These are phyloP conservation scores for Fraxinus nigra DNA, from an alignment of 305 asterid species.

Conservation along the genomic window DNA sequence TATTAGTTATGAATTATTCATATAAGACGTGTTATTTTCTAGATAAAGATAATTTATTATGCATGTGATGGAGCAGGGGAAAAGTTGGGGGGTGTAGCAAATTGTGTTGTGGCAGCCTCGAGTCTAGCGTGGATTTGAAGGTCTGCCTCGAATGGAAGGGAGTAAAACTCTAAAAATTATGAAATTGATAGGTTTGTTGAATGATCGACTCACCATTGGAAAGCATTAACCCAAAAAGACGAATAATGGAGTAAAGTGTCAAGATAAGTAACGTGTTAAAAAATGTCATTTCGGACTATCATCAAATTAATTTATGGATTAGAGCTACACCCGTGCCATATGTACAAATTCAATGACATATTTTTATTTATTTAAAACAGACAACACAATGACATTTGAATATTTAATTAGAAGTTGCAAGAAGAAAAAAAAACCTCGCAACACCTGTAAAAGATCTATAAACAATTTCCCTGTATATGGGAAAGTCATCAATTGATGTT, in stretches of 20 bases:
- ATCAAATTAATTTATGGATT: not conserved
- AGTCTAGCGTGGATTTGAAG: not conserved
- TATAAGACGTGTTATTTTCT: not conserved
- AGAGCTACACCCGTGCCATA: no score
- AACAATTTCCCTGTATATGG: no score
- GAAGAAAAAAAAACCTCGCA: no score
- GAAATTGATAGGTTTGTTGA: not conserved
- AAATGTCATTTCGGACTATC: not conserved
- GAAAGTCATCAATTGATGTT: not conserved
- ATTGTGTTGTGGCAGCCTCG: not conserved
- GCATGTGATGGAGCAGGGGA: not conserved
- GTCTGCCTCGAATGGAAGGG: not conserved
- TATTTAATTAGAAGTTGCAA: no score
- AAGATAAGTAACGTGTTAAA: not conserved
- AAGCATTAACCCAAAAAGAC: not conserved
- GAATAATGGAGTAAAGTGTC: not conserved
- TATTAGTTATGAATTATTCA: conserved; percentile 22
- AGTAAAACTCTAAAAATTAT: not conserved
- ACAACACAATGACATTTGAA: no score
- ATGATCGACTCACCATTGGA: not conserved
- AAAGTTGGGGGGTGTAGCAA: not conserved
- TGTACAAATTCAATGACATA: no score
- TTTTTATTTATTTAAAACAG: no score
- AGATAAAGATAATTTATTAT: not conserved
- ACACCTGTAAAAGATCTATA: no score